Evolutionary conservation across 1,284 basidiomycete species (phyloP).

Genomic region (Tilletia walkeri): DNA sequence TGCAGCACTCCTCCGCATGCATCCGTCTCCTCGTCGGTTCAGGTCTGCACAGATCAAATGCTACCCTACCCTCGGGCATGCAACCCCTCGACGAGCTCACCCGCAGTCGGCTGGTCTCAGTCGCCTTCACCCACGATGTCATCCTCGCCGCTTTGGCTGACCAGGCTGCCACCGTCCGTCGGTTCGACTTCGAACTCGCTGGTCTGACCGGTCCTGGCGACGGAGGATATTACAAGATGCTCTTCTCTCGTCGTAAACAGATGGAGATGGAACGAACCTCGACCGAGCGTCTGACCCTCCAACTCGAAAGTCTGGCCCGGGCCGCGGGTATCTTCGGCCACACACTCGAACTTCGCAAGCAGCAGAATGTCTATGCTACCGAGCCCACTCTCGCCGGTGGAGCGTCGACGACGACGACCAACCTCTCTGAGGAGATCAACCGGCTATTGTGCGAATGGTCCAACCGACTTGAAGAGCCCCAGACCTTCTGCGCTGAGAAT

Average conservation of each 20-base stretch:
- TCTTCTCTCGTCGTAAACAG: background rate
- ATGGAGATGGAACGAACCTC: background rate
- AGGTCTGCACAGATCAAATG: background rate
- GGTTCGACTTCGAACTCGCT: slow-evolving; percentile 11
- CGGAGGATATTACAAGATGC: background rate
- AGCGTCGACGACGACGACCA: background rate
- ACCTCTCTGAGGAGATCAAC: slow-evolving; percentile 12
- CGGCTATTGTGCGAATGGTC: slow-evolving; percentile 10
- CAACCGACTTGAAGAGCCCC: background rate
- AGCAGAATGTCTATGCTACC: background rate
- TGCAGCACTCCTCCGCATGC: slow-evolving; percentile 9
- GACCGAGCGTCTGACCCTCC: background rate
- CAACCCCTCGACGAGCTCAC: background rate
- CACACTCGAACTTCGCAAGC: slow-evolving; percentile 1
- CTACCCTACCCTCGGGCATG: background rate
- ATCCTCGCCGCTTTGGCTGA: slow-evolving; percentile 5
- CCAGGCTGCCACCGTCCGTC: background rate
- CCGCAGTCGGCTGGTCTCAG: background rate
- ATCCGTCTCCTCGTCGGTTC: background rate
- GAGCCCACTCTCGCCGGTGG: background rate
- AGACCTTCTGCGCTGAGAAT: slow-evolving; percentile 11
- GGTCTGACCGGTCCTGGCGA: background rate
- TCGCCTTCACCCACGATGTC: slow-evolving; percentile 13
- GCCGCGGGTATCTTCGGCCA: slow-evolving; percentile 13
- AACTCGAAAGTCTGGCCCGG: background rate